Evolutionary conservation across 306 rosid genomes (phyloP), one percentile per base, ranked within the genome.

Genomic region (Benincasa hispida): DNA sequence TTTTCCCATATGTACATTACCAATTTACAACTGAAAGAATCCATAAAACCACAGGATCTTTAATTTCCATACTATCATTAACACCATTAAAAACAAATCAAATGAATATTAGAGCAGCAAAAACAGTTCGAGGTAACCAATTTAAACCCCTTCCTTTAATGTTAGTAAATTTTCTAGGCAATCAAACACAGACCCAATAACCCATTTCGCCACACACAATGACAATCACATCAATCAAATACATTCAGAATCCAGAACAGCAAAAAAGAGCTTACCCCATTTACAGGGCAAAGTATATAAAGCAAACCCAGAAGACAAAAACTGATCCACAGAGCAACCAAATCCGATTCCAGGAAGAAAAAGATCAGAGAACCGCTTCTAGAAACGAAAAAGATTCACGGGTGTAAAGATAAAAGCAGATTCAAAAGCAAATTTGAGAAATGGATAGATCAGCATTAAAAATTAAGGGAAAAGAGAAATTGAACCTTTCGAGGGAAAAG

Each of bases 371-470:
- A n/a, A 24, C 24, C 76, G 39, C 57, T 47, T 47, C 76, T 70
- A 53, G 15, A 70, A 25, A 15, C 12, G 14, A 70, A 47, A 70
- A 70, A 1, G 56, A 70, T 70, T 70, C 76, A 70, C 76, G 76
- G 76, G 57, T 67, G 21, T 41, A 41, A 68, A 22, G 28, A 42
- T 39, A 22, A 70, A 62, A 47, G 37, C 39, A 17, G 18, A 47
- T 47, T 3, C 76, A 70, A 70, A 70, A 70, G 58, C 76, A 47
- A 47, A 17, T n/a, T 70, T 14, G 41, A 70, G 76, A 70, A 69
- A 70, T 24, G 22, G 15, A 25, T 25, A 47, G 12, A 30, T 60
- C 8, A 27, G 13, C n/a, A 60, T 60, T 13, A 60, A 60, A 28
- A 48, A 48, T 39, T 39, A 11, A 39, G 42, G 12, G 47, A 48